phyloP scores from a whole-genome alignment of 2,329 filamentous ascomycete genomes.

The Coleophoma cylindrospora region DNA sequence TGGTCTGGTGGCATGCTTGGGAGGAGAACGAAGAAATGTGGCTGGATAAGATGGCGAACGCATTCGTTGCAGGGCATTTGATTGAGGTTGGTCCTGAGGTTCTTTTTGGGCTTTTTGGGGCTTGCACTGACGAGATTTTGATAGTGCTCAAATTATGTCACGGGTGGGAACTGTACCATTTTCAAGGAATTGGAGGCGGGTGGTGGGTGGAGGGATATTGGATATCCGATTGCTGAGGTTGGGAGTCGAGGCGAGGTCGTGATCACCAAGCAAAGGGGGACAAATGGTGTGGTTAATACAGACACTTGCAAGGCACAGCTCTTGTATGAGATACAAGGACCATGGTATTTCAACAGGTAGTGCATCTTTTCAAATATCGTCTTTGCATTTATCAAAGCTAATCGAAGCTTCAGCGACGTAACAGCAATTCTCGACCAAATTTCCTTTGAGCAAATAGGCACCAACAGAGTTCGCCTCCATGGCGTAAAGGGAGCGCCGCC shows the following conservation, averaged over 20 bases:
- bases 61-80: conserved; percentile 23
- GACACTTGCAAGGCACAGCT: conserved; percentile 27
- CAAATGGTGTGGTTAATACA: conserved; percentile 8
- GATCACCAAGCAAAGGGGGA: conserved; percentile 7
- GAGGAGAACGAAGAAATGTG: conserved; percentile 11
- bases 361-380: background rate
- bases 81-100: conserved; percentile 10
- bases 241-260: conserved; percentile 4
- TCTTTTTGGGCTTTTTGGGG: background rate
- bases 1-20: conserved; percentile 38
- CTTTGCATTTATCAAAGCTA: background rate
- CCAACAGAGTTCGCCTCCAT: conserved; percentile 25
- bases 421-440: conserved; percentile 23
- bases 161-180: conserved; percentile 9
- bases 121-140: background rate
- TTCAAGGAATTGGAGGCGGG: conserved; percentile 25
- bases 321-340: conserved; percentile 33
- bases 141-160: conserved; percentile 17
- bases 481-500: conserved; percentile 28
- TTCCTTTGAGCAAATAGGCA: conserved; percentile 37
- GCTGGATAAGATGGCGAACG: conserved; percentile 32
- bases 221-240: conserved; percentile 9
- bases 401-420: conserved; percentile 19
- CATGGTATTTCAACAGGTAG: conserved; percentile 22
- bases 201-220: conserved; percentile 11